Evolutionary conservation across 2,329 filamentous ascomycete genomes (phyloP).

Genomic region (Claviceps monticola): DNA sequence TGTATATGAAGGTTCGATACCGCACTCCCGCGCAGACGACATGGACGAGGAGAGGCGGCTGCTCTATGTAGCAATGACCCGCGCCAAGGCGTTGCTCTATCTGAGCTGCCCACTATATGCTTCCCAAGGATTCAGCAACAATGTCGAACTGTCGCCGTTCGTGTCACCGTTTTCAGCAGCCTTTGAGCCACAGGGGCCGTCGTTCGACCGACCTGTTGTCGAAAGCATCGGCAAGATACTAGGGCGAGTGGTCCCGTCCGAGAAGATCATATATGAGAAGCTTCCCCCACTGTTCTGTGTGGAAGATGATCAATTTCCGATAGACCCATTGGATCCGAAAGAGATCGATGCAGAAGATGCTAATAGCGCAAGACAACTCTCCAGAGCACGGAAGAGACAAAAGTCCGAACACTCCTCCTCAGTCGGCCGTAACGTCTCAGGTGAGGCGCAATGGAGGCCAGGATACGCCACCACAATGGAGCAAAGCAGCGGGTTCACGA

Average conservation of each 20-base stretch:
- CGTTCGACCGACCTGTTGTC: slow-evolving; percentile 48
- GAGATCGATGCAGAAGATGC: slow-evolving; percentile 10
- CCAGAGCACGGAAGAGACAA: slow-evolving; percentile 17
- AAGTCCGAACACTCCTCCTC: slow-evolving; percentile 11
- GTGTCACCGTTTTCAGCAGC: slow-evolving; percentile 35
- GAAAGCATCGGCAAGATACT: slow-evolving; percentile 60
- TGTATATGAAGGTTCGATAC: slow-evolving; percentile 80
- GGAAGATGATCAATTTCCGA: slow-evolving; percentile 56
- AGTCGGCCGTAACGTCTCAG: slow-evolving; percentile 6
- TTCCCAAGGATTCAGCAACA: slow-evolving; percentile 40
- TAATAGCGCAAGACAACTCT: slow-evolving; percentile 8
- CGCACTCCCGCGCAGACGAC: slow-evolving; percentile 76
- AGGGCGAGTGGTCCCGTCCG: slow-evolving; percentile 43
- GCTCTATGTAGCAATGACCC: slow-evolving; percentile 92
- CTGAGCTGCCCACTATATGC: slow-evolving; percentile 65
- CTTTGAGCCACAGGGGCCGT: slow-evolving; percentile 52
- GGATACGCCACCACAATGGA: slow-evolving; percentile 50
- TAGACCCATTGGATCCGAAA: slow-evolving; percentile 39
- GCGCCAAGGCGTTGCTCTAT: slow-evolving; percentile 75
- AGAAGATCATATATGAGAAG: slow-evolving; percentile 37
- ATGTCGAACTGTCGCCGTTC: slow-evolving; percentile 59
- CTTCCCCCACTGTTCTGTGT: slow-evolving; percentile 39
- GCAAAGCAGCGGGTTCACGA: slow-evolving; percentile 41
- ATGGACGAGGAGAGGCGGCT: slow-evolving; percentile 75
- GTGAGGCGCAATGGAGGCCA: slow-evolving; percentile 25